phyloP scores from a whole-genome alignment of 2,329 filamentous ascomycete genomes.

The Epichloe typhina region DNA sequence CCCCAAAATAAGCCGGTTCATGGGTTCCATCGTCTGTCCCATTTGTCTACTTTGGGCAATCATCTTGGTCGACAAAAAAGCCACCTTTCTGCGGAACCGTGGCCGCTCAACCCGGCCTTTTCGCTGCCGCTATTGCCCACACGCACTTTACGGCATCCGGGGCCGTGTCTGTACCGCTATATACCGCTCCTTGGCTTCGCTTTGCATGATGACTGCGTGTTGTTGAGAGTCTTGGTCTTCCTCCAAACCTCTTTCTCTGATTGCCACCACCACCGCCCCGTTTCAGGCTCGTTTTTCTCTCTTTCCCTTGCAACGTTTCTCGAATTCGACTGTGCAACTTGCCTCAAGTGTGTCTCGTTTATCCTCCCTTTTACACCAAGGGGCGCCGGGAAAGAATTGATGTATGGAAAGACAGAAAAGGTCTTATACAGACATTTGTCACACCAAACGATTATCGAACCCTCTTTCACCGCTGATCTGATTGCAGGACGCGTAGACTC shows the following conservation, averaged over 20 bases:
- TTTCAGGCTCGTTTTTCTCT: neutral
- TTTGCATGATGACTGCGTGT: neutral
- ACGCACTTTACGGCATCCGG: slow-evolving; percentile 1
- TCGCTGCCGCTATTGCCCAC: slow-evolving; percentile 1
- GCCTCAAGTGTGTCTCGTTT: neutral
- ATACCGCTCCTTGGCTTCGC: neutral
- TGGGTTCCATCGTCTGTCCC: neutral
- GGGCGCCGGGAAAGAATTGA: no score
- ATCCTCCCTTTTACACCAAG: neutral
- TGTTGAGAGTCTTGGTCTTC: slow-evolving; percentile 1
- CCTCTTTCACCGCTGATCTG: neutral
- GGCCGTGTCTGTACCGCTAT: slow-evolving; percentile 1
- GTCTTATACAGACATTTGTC: no score
- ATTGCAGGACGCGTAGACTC: neutral
- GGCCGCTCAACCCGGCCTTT: neutral
- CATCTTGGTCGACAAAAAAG: neutral
- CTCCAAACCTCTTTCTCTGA: neutral
- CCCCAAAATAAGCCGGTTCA: neutral
- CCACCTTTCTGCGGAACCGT: slow-evolving; percentile 3
- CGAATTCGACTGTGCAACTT: neutral
- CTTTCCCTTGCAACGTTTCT: neutral
- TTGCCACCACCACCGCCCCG: slow-evolving; percentile 7
- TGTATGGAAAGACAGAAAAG: no score
- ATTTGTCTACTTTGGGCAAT: neutral
- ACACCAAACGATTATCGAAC: no score